Percentiles rank a stretch among this genome's conserved stretches.
phyloP scores from a whole-genome alignment of 495 filamentous ascomycete genomes.

The Pyrenopolyporus hunteri region DNA sequence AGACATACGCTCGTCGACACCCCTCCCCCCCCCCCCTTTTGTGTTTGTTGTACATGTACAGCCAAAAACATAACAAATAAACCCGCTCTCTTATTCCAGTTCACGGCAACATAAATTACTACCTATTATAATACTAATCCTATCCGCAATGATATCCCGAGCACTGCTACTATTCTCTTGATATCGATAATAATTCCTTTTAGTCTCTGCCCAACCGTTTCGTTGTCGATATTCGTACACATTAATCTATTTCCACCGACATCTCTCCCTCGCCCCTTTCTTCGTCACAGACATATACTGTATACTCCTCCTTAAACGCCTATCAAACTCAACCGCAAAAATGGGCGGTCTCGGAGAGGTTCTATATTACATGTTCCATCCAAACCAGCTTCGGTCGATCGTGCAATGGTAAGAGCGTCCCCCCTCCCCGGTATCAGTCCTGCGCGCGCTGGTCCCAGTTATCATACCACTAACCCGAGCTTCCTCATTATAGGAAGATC shows the following conservation, averaged over 20 bases:
- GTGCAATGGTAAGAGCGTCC: slow-evolving; percentile 79
- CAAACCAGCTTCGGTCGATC: slow-evolving; percentile 78
- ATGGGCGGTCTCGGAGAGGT: slow-evolving; percentile 59
- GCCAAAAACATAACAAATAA: no score
- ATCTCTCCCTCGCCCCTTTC: background rate
- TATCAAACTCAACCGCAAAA: slow-evolving; percentile 21
- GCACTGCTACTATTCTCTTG: slow-evolving; percentile 1
- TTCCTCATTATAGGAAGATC: slow-evolving; percentile 71
- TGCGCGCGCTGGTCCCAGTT: no score
- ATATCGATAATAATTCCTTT: no score
- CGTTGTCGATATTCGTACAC: background rate
- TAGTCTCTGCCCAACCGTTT: background rate
- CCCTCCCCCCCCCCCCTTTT: no score
- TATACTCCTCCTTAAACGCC: background rate
- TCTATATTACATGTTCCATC: slow-evolving; percentile 79
- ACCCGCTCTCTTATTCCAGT: no score
- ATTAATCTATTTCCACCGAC: background rate
- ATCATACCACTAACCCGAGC: slow-evolving; percentile 18
- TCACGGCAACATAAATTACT: background rate
- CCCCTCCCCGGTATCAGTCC: background rate
- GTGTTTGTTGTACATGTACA: no score
- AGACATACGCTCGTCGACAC: no score
- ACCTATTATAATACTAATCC: slow-evolving; percentile 13
- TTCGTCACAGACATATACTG: background rate
- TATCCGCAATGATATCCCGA: slow-evolving; percentile 8